A percentile compares a stretch with the other conserved stretches of the same genome.
Conservation (phyloP, 2,329 filamentous ascomycete genomes). For the Fusarium veterinarium region DNA sequence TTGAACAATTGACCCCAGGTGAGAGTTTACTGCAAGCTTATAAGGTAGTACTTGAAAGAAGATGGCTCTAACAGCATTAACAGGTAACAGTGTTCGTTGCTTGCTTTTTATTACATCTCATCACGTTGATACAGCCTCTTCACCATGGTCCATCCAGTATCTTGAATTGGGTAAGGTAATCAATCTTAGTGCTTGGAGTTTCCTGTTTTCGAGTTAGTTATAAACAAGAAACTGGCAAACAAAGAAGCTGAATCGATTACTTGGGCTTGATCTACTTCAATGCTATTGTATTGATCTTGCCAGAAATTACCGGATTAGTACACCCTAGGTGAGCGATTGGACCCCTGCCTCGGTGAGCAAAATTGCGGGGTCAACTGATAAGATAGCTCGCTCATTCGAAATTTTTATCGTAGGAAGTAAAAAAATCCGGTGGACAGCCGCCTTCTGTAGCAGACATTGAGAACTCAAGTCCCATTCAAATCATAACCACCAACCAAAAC, state of each 20-base stretch:
- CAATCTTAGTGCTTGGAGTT: neutral
- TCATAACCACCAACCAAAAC: conserved; percentile 4
- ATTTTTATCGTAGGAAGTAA: conserved; percentile 44
- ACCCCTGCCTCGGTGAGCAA: conserved; percentile 37
- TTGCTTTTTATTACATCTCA: neutral
- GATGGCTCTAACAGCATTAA: neutral
- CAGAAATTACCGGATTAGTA: conserved; percentile 20
- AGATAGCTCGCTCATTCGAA: conserved; percentile 17
- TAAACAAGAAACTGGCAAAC: neutral
- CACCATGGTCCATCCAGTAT: neutral
- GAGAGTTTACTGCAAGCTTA: neutral
- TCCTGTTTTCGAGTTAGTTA: neutral
- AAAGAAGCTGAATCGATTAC: neutral
- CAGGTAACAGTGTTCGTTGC: neutral
- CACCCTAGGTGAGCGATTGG: conserved; percentile 21
- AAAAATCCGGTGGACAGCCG: conserved; percentile 43
- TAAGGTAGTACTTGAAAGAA: neutral
- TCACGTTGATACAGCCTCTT: neutral
- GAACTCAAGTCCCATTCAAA: conserved; percentile 15
- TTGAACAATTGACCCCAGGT: neutral
- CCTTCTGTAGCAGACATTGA: conserved; percentile 37
- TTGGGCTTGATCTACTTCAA: neutral
- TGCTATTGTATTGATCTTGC: neutral
- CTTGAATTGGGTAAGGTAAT: neutral
- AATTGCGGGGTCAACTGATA: conserved; percentile 46